Conservation (phyloP, 352 stramenopile genomes). For the Nothophytophthora sp. region DNA sequence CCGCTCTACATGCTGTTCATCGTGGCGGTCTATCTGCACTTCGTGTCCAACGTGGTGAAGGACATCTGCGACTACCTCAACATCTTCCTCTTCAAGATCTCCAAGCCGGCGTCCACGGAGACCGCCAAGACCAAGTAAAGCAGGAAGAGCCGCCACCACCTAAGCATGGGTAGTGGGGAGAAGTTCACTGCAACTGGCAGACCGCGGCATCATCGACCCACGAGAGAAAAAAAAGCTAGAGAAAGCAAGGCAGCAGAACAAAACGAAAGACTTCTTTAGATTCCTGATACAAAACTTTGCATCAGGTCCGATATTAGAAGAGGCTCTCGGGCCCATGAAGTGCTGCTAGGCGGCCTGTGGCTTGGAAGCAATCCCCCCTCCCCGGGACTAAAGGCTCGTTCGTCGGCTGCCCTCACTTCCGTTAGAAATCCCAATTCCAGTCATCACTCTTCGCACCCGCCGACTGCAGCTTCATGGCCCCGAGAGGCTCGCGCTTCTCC, state of each 20-base stretch:
- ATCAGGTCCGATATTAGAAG: too few species aligned
- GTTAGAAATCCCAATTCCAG: slow-evolving; percentile 88
- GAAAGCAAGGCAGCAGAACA: slow-evolving; percentile 23
- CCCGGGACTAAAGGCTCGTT: too few species aligned
- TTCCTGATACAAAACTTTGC: slow-evolving; percentile 9
- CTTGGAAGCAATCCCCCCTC: too few species aligned
- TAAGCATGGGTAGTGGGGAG: background rate
- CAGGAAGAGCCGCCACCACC: background rate
- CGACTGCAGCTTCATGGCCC: slow-evolving; percentile 62
- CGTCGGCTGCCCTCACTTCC: too few species aligned
- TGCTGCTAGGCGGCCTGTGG: too few species aligned
- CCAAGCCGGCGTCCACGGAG: slow-evolving; percentile 30
- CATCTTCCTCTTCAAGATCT: slow-evolving; percentile 86
- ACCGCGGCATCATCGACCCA: background rate
- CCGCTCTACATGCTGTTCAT: slow-evolving; percentile 78
- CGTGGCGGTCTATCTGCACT: slow-evolving; percentile 77
- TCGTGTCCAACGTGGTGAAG: slow-evolving; percentile 76
- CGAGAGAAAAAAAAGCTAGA: background rate
- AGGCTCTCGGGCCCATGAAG: too few species aligned
- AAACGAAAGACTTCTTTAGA: slow-evolving; percentile 14
- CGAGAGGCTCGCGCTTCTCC: slow-evolving; percentile 47
- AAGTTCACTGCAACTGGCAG: too few species aligned
- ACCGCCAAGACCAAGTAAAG: slow-evolving; percentile 37
- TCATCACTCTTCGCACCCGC: slow-evolving; percentile 55
- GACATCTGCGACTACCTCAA: slow-evolving; percentile 88